A percentile compares a stretch with the other conserved stretches of the same genome.
These are phyloP conservation scores for Neofusicoccum ribis DNA, from an alignment of 2,329 filamentous ascomycete species.

Conservation along the genomic window DNA sequence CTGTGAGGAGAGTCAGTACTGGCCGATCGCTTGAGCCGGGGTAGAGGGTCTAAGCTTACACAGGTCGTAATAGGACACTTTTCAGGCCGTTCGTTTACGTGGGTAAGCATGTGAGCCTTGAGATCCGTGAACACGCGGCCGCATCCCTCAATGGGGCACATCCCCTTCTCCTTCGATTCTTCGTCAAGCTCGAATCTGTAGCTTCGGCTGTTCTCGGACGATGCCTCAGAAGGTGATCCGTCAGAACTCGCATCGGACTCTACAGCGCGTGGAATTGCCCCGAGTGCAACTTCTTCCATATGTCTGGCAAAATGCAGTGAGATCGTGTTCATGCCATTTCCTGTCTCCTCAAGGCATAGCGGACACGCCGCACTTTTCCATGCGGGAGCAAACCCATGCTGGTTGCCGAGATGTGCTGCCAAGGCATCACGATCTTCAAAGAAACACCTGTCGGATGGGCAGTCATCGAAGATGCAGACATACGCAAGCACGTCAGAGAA, in stretches of 20 bases:
- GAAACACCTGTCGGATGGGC: conserved; percentile 21
- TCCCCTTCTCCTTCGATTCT: conserved; percentile 63
- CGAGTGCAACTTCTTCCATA: conserved; percentile 29
- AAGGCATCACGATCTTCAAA: conserved; percentile 24
- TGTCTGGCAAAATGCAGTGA: conserved; percentile 27
- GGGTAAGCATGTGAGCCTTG: conserved; percentile 92
- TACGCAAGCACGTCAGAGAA: conserved; percentile 28
- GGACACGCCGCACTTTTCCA: conserved; percentile 25
- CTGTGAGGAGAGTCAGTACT: background rate
- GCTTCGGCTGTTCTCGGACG: conserved; percentile 48
- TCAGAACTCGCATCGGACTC: conserved; percentile 22
- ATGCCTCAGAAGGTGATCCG: too few relatives aligned
- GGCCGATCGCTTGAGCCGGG: background rate
- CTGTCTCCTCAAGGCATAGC: conserved; percentile 25
- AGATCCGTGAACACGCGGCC: conserved; percentile 86
- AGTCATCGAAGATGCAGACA: conserved; percentile 24
- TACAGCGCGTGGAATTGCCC: conserved; percentile 23
- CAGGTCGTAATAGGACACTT: conserved; percentile 92
- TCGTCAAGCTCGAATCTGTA: conserved; percentile 41
- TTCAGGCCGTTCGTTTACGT: conserved; percentile 85
- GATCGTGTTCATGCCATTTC: conserved; percentile 21
- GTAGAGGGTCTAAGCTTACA: conserved; percentile 22
- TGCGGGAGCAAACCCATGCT: conserved; percentile 24
- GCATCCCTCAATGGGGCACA: conserved; percentile 81
- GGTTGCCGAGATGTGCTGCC: conserved; percentile 25